These are phyloP conservation scores for Rutstroemia sp. DNA, from an alignment of 2,329 filamentous ascomycete genomes.

Conservation along the genomic window DNA sequence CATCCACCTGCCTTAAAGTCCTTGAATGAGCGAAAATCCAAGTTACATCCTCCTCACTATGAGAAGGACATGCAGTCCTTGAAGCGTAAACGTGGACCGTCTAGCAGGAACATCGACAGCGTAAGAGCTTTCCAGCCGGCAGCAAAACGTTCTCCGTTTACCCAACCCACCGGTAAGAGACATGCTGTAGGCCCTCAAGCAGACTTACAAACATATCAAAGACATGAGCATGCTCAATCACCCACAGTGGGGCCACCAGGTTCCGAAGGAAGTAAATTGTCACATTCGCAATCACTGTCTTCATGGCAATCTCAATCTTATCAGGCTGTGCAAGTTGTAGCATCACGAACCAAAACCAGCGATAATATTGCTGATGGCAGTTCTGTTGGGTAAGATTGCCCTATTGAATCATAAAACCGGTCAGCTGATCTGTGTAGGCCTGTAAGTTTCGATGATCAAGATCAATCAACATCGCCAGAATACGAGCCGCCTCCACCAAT, in stretches of 20 bases:
- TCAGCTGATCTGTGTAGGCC: not conserved
- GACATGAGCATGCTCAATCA: not conserved
- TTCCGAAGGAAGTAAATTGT: not conserved
- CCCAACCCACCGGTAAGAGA: not conserved
- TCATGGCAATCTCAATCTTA: not conserved
- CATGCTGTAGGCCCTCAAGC: too few species aligned
- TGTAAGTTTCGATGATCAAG: not conserved
- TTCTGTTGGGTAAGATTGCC: not conserved
- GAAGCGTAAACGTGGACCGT: slow-evolving; percentile 11
- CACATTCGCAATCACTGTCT: too few species aligned
- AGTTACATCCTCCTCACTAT: slow-evolving; percentile 16
- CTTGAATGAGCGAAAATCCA: slow-evolving; percentile 13
- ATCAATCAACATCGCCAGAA: slow-evolving; percentile 1
- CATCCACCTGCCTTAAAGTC: not conserved
- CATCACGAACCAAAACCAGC: not conserved
- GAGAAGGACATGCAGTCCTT: slow-evolving; percentile 15
- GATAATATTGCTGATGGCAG: not conserved
- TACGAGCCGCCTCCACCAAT: slow-evolving; percentile 10
- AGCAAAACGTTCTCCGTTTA: not conserved
- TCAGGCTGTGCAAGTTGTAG: not conserved
- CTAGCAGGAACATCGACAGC: slow-evolving; percentile 4
- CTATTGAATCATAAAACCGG: not conserved
- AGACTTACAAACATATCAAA: not conserved
- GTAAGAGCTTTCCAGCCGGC: not conserved
- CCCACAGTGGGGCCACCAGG: too few species aligned